Conservation (phyloP, 2,329 filamentous ascomycete genomes). For the Arachnopeziza araneosa region DNA sequence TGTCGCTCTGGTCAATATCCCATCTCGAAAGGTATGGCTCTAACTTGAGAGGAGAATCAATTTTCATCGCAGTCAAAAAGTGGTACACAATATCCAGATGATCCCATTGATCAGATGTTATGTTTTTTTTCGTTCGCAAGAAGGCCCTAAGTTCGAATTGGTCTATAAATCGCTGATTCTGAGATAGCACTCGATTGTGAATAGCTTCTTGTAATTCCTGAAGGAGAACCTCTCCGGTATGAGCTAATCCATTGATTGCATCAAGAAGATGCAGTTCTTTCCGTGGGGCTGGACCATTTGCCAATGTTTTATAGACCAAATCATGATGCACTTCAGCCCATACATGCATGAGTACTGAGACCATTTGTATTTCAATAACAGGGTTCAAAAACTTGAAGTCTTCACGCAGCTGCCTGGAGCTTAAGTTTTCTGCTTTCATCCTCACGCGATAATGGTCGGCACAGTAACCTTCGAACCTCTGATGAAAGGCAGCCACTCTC, state of each 20-base stretch:
- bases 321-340: conserved; percentile 14
- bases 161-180: conserved; percentile 5
- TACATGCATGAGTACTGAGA: conserved; percentile 11
- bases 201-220: conserved; percentile 7
- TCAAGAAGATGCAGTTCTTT: conserved; percentile 10
- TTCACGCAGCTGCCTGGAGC: conserved; percentile 1
- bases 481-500: neutral
- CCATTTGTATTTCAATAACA: conserved; percentile 10
- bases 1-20: too few species aligned
- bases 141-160: conserved; percentile 2
- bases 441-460: conserved; percentile 11
- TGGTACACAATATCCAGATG: neutral
- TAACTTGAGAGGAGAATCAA: too few species aligned
- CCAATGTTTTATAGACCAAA: conserved; percentile 9
- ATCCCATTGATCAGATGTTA: too few species aligned
- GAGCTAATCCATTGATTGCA: conserved; percentile 10
- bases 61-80: too few species aligned
- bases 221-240: conserved; percentile 8
- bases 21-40: too few species aligned
- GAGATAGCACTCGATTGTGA: conserved; percentile 2
- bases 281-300: neutral
- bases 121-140: too few species aligned
- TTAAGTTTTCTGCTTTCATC: neutral
- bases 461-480: conserved; percentile 9
- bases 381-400: conserved; percentile 5